Evolutionary conservation across 352 stramenopile genomes (phyloP).

Genomic region (Phytopythium ostracodes): DNA sequence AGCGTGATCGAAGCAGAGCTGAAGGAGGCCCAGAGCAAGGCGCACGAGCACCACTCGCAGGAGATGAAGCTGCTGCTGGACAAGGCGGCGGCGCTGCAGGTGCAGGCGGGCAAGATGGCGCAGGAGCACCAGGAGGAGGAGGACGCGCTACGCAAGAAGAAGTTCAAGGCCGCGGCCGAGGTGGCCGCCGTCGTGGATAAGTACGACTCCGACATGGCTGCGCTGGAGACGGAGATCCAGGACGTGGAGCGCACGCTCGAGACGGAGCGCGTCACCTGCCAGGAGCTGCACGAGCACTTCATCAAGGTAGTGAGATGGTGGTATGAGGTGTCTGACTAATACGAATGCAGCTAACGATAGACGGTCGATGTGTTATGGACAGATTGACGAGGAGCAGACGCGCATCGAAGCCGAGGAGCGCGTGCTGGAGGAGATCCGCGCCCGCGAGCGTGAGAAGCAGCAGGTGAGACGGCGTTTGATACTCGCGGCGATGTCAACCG

Average conservation of each 20-base stretch:
- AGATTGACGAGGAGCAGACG: constrained; percentile 83
- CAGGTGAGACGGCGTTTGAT: constrained; percentile 34
- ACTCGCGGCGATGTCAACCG: background rate
- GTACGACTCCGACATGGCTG: constrained; percentile 73
- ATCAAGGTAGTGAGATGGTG: constrained; percentile 36
- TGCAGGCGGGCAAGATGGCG: constrained; percentile 62
- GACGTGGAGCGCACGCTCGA: constrained; percentile 37
- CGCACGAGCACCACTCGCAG: constrained; percentile 70
- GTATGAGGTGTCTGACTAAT: background rate
- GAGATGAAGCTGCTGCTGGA: constrained; percentile 74
- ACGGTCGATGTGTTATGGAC: background rate
- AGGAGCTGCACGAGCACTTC: constrained; percentile 82
- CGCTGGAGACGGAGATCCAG: constrained; percentile 51
- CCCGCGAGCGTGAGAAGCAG: constrained; percentile 68
- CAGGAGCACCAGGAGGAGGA: constrained; percentile 83
- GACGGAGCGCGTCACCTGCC: constrained; percentile 48
- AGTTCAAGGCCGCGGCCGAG: constrained; percentile 76
- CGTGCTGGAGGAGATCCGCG: constrained; percentile 64
- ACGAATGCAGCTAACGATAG: background rate
- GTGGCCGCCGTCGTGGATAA: constrained; percentile 67
- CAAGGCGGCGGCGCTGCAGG: constrained; percentile 46
- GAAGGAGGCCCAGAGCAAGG: constrained; percentile 67
- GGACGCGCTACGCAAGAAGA: constrained; percentile 73
- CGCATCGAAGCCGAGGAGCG: constrained; percentile 80
- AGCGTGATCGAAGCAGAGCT: constrained; percentile 71